Conservation (phyloP, 176 grass and related monocot species). For the Triticum turgidum region DNA sequence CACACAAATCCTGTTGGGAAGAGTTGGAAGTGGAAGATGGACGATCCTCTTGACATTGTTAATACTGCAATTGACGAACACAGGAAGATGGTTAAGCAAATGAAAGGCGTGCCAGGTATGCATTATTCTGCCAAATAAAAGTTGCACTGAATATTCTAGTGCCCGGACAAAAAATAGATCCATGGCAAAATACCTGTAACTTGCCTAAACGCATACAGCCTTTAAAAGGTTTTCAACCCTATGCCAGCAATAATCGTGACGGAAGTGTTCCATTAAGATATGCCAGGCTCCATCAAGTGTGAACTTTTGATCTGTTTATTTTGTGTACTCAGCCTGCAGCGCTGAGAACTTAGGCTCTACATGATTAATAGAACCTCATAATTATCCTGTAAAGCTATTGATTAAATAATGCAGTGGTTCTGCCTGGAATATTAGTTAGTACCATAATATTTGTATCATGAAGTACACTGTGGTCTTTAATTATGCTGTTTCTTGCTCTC, state of each 20-base stretch:
- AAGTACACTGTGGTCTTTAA: neutral
- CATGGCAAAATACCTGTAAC: neutral
- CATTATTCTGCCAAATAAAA: neutral
- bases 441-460: neutral
- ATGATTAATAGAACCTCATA: neutral
- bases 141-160: neutral
- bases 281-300: neutral
- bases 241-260: neutral
- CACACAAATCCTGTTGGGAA: slow-evolving; percentile 98
- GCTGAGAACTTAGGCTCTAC: neutral
- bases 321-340: neutral
- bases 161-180: neutral
- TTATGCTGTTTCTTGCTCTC: neutral
- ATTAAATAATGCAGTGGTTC: neutral
- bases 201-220: neutral
- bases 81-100: slow-evolving; percentile 97
- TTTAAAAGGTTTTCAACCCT: neutral
- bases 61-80: slow-evolving; percentile 82
- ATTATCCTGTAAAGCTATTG: neutral
- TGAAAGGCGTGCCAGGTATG: slow-evolving; percentile 98
- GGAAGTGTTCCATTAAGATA: neutral
- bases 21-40: slow-evolving; percentile 98
- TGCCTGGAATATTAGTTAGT: neutral
- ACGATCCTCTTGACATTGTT: slow-evolving; percentile 87
- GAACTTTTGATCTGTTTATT: neutral